phyloP scores from a whole-genome alignment of 306 rosid species.

The Trichosanthes cucumerina region DNA sequence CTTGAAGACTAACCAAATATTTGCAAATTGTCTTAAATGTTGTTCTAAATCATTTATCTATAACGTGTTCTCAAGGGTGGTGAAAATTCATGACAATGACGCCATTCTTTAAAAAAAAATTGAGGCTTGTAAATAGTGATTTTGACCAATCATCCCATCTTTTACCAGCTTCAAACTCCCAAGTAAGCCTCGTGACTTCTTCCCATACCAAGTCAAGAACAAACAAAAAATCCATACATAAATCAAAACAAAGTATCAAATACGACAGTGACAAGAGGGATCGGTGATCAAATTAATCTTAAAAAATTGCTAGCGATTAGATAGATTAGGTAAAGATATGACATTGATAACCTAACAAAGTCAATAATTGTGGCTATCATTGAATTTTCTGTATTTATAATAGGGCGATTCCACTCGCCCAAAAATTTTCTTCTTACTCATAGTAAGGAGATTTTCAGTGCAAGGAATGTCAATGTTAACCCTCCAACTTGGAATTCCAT shows the following conservation, averaged over 20 bases:
- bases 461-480: background rate
- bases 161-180: background rate
- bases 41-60: background rate
- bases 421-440: background rate
- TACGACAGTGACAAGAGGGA: background rate
- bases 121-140: background rate
- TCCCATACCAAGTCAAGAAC: background rate
- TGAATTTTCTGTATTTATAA: background rate
- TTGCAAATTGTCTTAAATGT: background rate
- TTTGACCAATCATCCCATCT: background rate
- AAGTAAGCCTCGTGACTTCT: background rate
- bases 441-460: background rate
- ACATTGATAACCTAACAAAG: background rate
- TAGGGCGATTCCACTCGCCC: background rate
- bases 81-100: background rate
- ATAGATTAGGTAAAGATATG: background rate
- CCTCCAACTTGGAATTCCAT: background rate
- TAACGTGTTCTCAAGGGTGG: background rate
- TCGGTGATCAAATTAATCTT: background rate
- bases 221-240: background rate
- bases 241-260: background rate
- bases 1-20: background rate
- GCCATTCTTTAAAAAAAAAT: background rate
- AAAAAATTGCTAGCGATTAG: background rate
- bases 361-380: background rate